Evolutionary conservation across 108 stramenopile genomes (phyloP).

Genomic region (Thalassiosira profunda): DNA sequence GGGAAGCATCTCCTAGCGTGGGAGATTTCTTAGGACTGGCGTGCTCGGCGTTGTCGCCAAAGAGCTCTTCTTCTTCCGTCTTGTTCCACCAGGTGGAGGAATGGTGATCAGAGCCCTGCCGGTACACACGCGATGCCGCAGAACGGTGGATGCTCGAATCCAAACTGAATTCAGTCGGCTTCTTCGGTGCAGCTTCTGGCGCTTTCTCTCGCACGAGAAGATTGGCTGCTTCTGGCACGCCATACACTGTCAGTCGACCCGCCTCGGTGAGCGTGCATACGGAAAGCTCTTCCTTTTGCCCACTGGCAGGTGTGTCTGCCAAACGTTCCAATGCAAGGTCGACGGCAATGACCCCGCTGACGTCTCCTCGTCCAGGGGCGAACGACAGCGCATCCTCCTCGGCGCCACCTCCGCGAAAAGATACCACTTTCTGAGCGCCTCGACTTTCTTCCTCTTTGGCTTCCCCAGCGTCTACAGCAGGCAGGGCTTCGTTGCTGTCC

Average conservation of each 20-base stretch:
- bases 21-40: neutral
- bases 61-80: conserved; percentile 22
- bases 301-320: neutral
- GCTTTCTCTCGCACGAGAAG: neutral
- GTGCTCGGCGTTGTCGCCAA: conserved; percentile 10
- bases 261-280: conserved; percentile 30
- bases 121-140: conserved; percentile 11
- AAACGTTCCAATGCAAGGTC: conserved; percentile 16
- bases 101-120: conserved; percentile 9
- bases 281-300: conserved; percentile 10
- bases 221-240: conserved; percentile 27
- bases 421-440: conserved; percentile 20
- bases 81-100: conserved; percentile 39
- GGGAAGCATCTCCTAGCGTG: neutral
- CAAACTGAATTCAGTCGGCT: conserved; percentile 1
- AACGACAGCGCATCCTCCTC: conserved; percentile 50
- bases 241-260: conserved; percentile 13
- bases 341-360: conserved; percentile 18
- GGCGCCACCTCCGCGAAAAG: conserved; percentile 45
- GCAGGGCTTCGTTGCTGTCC: neutral
- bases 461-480: conserved; percentile 15
- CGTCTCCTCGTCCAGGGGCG: conserved; percentile 29
- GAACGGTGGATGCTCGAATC: neutral
- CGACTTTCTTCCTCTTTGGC: conserved; percentile 11
- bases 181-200: neutral